phyloP scores from a whole-genome alignment of 2,329 filamentous ascomycete species.

The Fusarium anthophilum region DNA sequence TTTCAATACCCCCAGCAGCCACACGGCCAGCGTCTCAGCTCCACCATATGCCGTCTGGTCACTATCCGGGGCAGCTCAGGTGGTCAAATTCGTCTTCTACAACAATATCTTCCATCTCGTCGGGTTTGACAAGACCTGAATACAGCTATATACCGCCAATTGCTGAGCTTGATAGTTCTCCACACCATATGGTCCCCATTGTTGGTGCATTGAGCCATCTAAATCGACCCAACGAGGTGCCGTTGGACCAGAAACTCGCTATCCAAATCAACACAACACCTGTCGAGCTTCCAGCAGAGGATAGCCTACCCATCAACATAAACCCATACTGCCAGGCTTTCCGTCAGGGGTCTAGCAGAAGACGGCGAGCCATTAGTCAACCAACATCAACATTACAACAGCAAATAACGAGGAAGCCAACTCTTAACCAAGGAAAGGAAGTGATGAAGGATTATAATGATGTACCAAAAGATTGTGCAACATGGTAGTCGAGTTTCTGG shows the following conservation, averaged over 20 bases:
- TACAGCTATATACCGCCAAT: not conserved
- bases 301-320: not conserved
- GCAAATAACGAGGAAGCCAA: not conserved
- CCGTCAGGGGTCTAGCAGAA: not conserved
- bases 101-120: not conserved
- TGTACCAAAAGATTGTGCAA: not conserved
- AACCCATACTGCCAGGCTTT: not conserved
- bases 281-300: slow-evolving; percentile 13
- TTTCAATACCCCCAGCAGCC: not conserved
- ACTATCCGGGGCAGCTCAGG: slow-evolving; percentile 3
- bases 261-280: slow-evolving; percentile 17
- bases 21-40: not conserved
- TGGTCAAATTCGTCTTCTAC: slow-evolving; percentile 23
- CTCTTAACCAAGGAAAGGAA: not conserved
- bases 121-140: not conserved
- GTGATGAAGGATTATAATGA: not conserved
- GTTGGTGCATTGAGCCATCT: not conserved
- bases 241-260: not conserved
- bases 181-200: slow-evolving; percentile 10
- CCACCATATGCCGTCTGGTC: not conserved
- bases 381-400: not conserved
- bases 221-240: not conserved
- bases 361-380: not conserved
- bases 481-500: not conserved
- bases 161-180: slow-evolving; percentile 21